Evolutionary conservation across 352 stramenopile genomes (phyloP), one percentile per base, ranked within the genome.

Genomic region (Phytopythium cucurbitacearum): DNA sequence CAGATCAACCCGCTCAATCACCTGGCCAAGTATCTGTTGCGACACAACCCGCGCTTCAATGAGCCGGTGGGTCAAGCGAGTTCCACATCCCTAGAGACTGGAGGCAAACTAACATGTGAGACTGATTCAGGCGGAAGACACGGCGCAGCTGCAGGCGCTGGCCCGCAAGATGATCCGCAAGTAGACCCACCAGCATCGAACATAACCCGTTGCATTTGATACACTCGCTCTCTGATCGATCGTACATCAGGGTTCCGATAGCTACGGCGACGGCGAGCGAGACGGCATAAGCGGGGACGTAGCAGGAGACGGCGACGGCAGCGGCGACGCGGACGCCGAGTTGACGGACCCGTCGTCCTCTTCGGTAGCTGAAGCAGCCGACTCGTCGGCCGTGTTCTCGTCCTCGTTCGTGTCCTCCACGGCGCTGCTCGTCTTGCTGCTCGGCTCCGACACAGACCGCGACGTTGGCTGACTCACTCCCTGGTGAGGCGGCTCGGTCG

Each of bases 1-100:
- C 53, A 59, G 12, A 76, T 90, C 50, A 66, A 76, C 28, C 77
- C 79, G 7, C 55, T 92, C 7, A 69, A 90, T 59, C 76, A 89
- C 55, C 59, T 90, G 28, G 77, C 79, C 44, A 75, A 70, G 33
- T 90, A 76, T 57, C 61, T 92, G 36, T 59, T 85, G 39, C 74
- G 81, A 11, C 72, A 85, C 33, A 91, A 91, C 44, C 73, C 77
- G n/a, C 63, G 66, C 16, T 67, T 87, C 41, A 53, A 49, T 3
- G 58, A 87, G 43, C 64, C 65, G 13, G 81, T 89, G 61, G 5
- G 76, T 67, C 21, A 28, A 28, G 21, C 21, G n/a, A n/a, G n/a
- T n/a, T n/a, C n/a, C 21, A 28, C 21, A 28, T 28, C 21, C 21
- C 21, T 1, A 1, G 21, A 28, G 21, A 28, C 21, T 28, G 21